Base-by-base conservation (phyloP, 1,284 basidiomycete genomes). In the Rhizopogon hawkerae region DNA sequence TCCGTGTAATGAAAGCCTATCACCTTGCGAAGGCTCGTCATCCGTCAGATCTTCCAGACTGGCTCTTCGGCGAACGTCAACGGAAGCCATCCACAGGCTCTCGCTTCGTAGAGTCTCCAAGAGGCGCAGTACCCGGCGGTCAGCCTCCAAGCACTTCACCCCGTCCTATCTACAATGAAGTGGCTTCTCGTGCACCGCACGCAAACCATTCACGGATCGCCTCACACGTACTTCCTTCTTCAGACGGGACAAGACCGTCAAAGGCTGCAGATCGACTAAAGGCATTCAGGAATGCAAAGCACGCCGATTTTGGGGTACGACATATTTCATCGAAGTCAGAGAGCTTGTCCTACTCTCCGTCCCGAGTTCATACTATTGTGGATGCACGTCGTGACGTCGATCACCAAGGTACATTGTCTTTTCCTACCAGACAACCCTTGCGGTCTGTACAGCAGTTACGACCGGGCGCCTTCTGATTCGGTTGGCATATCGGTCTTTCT, bases 1-100 rank as follows among this genome's bases (percentile, higher is more conserved):
- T 75, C 3, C 73, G 74, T n/a, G 79, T 77, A 1, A 75, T 85
- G 76, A 82, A 82, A 60, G 75, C 78, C 1, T 85, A 84, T 59
- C 76, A 85, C 57, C 69, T 83, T 36, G 72, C 72, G 33, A 80
- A 81, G 60, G 81, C 81, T 11, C 72, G 70, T 31, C 68, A 73
- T 38, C 75, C 75, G 5, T 60, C 72, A 16, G 81, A 85, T 57
- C 72, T 86, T n/a, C 82, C 83, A 9, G 66, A 70, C 5, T 85
- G 82, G 82, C 70, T 86, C 7, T 85, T 85, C 55, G 74, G 74
- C 43, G 76, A 76, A 49, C 68, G 67, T 38, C 81, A 84, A 56
- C 73, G 79, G 18, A 37, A 63, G 61, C 37, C 59, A n/a, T 49
- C 49, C 24, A 53, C 48, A 4, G 61, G 60, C 29, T 54, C 58